A percentile compares a stretch with the other conserved stretches of the same genome.
Conservation (phyloP, 345 rosid genomes). For the Atalantia buxifolia region DNA sequence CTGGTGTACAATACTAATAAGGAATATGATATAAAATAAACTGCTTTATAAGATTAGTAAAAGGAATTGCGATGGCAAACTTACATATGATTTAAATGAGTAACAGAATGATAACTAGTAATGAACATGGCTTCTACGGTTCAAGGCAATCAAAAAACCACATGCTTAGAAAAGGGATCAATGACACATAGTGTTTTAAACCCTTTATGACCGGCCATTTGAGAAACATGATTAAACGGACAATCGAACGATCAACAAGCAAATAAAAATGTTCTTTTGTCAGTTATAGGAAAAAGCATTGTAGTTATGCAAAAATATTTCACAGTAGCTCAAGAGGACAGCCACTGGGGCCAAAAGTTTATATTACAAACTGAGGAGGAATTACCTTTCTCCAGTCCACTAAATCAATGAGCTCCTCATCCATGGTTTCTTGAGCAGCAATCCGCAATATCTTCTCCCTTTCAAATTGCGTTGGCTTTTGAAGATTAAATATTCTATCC, state of each 20-base stretch:
- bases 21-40: background rate
- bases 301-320: background rate
- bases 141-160: conserved; percentile 7
- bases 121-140: background rate
- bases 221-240: background rate
- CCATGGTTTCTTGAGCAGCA: conserved; percentile 91
- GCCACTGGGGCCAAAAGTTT: background rate
- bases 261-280: background rate
- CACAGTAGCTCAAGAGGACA: background rate
- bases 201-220: background rate
- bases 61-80: background rate
- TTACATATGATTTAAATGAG: background rate
- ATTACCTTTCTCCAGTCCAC: conserved; percentile 91
- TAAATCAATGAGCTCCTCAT: conserved; percentile 63
- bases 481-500: conserved; percentile 93
- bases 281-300: background rate
- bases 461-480: conserved; percentile 81
- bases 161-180: background rate
- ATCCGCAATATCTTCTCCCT: conserved; percentile 76
- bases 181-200: background rate
- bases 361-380: background rate
- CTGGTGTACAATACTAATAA: background rate
- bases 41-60: background rate
- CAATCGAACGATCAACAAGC: background rate
- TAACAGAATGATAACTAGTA: background rate